phyloP scores from a whole-genome alignment of 140 eudicot species.

The Cichorium intybus region DNA sequence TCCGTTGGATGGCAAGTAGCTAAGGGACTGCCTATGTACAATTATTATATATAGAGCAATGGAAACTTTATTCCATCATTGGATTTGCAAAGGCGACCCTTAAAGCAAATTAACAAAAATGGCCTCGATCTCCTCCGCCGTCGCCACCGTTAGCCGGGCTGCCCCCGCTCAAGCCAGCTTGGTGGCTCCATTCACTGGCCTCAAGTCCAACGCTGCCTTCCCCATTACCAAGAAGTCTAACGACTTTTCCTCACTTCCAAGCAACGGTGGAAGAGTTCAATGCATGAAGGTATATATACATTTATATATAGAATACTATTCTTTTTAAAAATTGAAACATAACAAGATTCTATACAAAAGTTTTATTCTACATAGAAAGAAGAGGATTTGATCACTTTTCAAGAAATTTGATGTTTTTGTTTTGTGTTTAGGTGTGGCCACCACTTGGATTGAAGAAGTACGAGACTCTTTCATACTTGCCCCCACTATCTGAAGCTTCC shows the following conservation, averaged over 20 bases:
- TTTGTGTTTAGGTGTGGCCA: slow-evolving; percentile 46
- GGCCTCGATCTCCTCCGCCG: slow-evolving; percentile 34
- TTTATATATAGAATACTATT: too few relatives aligned
- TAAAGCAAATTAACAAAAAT: neutral
- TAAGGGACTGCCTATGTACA: neutral
- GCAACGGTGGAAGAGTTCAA: slow-evolving; percentile 45
- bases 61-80: slow-evolving; percentile 17
- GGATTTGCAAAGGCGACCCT: slow-evolving; percentile 16
- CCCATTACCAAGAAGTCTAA: slow-evolving; percentile 38
- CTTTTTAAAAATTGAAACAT: neutral
- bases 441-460: slow-evolving; percentile 47
- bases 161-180: slow-evolving; percentile 47
- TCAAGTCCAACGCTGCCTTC: slow-evolving; percentile 45
- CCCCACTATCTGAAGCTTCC: slow-evolving; percentile 10
- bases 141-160: slow-evolving; percentile 33
- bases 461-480: too few relatives aligned
- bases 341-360: neutral
- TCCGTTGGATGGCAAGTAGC: slow-evolving; percentile 26
- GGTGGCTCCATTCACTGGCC: slow-evolving; percentile 59
- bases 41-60: slow-evolving; percentile 20
- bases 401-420: neutral
- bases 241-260: slow-evolving; percentile 39
- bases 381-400: neutral
- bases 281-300: slow-evolving; percentile 45
- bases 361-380: neutral